Evolutionary conservation across 2,329 filamentous ascomycete genomes (phyloP).

Genomic region (Fusarium siculi): DNA sequence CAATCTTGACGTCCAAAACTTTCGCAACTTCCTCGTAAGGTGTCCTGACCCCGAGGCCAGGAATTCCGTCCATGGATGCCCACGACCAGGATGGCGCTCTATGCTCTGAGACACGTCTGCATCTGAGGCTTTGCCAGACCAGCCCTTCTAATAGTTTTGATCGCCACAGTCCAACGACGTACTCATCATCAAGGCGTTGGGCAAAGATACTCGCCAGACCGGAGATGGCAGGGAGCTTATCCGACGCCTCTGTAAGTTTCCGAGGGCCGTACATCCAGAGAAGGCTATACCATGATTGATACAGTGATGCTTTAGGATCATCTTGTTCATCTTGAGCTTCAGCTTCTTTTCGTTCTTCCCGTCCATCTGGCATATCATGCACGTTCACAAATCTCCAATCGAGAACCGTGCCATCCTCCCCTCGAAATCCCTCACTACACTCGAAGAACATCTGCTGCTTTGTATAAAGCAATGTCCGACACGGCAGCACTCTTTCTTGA

Average conservation of each 20-base stretch:
- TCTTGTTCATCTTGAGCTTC: fast-evolving
- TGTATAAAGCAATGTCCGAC: background rate
- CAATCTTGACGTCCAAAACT: background rate
- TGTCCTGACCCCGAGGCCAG: fast-evolving
- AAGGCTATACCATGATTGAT: background rate
- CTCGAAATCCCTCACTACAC: background rate
- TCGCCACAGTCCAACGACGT: background rate
- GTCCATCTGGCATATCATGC: background rate
- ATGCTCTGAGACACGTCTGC: background rate
- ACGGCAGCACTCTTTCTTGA: background rate
- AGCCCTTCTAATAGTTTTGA: background rate
- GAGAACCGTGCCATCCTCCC: background rate
- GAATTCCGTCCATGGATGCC: background rate
- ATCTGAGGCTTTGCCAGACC: fast-evolving
- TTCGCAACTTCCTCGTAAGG: background rate
- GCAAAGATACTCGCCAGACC: background rate
- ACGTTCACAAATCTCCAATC: background rate
- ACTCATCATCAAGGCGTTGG: background rate
- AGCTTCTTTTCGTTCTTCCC: fast-evolving
- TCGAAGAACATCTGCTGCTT: background rate
- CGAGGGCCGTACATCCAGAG: background rate
- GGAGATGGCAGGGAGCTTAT: conserved; percentile 7
- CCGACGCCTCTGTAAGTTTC: background rate
- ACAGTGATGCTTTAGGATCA: background rate
- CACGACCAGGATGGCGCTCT: background rate